phyloP scores from a whole-genome alignment of 257 asterid genomes.

The Solanum arcanum region DNA sequence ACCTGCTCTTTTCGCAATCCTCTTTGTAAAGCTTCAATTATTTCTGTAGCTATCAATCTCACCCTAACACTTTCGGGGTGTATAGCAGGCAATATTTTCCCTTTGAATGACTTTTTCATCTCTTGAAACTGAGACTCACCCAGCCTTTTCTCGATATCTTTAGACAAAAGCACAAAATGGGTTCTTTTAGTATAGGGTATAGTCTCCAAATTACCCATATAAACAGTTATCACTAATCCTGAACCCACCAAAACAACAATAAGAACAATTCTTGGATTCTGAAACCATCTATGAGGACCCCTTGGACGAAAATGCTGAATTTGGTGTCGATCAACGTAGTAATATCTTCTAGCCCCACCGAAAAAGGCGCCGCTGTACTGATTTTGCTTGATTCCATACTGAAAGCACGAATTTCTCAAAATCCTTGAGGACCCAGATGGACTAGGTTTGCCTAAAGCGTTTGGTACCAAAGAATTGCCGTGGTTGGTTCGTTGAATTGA shows the following conservation, averaged over 20 bases:
- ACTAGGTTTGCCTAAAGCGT: background rate
- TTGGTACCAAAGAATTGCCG: background rate
- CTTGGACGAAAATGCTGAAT: slow-evolving; percentile 63
- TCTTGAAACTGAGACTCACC: slow-evolving; percentile 61
- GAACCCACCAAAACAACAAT: slow-evolving; percentile 39
- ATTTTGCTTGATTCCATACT: slow-evolving; percentile 13
- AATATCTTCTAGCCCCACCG: slow-evolving; percentile 55
- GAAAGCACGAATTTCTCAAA: slow-evolving; percentile 27
- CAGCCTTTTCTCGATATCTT: slow-evolving; percentile 34
- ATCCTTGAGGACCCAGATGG: slow-evolving; percentile 18
- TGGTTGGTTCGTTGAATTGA: slow-evolving; percentile 2
- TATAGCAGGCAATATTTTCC: slow-evolving; percentile 71
- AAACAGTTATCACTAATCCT: slow-evolving; percentile 56
- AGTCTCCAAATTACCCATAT: slow-evolving; percentile 71
- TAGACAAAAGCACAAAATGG: slow-evolving; percentile 75
- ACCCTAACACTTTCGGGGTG: slow-evolving; percentile 88
- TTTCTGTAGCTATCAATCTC: slow-evolving; percentile 49
- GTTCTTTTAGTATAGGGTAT: slow-evolving; percentile 77
- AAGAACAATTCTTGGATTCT: slow-evolving; percentile 42
- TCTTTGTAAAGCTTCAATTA: slow-evolving; percentile 67
- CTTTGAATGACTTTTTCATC: slow-evolving; percentile 38
- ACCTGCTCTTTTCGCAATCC: slow-evolving; percentile 70
- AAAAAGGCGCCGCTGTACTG: slow-evolving; percentile 26
- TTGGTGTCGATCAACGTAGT: slow-evolving; percentile 46
- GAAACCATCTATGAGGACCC: slow-evolving; percentile 54